A percentile compares a stretch with the other conserved stretches of the same genome.
Conservation (phyloP, 257 asterid genomes). For the Verbena officinalis region DNA sequence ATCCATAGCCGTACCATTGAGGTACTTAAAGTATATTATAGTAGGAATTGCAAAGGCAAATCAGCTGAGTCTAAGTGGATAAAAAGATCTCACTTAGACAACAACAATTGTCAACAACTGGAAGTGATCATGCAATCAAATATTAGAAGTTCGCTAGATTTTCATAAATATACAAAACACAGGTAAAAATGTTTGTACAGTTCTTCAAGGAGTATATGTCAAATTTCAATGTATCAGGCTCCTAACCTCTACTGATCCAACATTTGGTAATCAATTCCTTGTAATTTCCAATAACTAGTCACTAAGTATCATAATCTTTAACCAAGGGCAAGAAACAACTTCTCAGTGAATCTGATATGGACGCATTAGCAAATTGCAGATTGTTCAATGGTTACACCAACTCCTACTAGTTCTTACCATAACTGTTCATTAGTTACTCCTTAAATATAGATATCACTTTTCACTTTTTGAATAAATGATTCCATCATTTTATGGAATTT, state of each 20-base stretch:
- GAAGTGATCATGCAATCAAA: too few species aligned
- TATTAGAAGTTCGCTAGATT: too few species aligned
- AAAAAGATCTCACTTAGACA: too few species aligned
- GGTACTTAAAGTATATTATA: too few species aligned
- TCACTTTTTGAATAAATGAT: background rate
- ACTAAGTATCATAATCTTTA: background rate
- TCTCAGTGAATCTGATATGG: background rate
- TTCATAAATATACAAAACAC: background rate
- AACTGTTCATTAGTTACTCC: background rate
- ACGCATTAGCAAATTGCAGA: background rate
- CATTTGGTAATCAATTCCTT: background rate
- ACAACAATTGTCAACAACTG: too few species aligned
- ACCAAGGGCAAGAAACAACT: conserved; percentile 2
- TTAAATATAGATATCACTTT: conserved; percentile 5
- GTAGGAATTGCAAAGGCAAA: too few species aligned
- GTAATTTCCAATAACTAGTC: background rate
- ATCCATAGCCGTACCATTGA: too few species aligned
- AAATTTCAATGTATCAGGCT: background rate
- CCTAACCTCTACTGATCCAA: conserved; percentile 6
- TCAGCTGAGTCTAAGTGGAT: too few species aligned
- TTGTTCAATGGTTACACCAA: background rate
- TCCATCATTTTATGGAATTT: conserved; percentile 4
- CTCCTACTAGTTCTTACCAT: background rate
- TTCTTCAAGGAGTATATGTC: conserved; percentile 8
- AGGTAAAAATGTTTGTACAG: background rate